phyloP scores from a whole-genome alignment of 1,284 basidiomycete species.

The Cutaneotrichosporon sp. region DNA sequence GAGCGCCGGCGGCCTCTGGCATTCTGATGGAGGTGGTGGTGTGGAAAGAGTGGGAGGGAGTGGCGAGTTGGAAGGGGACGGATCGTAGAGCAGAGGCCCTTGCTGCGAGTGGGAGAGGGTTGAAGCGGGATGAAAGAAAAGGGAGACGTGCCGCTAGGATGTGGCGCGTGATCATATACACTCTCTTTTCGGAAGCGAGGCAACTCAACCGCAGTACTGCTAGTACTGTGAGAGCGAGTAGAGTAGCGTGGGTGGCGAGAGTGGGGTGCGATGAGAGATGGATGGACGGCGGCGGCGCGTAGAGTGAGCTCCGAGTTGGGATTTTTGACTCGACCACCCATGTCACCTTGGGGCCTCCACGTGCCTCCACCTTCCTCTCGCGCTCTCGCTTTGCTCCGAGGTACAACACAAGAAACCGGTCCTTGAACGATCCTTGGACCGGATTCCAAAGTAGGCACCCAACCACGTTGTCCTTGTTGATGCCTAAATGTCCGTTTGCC shows the following conservation, averaged over 20 bases:
- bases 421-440: too few species aligned
- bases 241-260: constrained; percentile 1
- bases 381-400: too few species aligned
- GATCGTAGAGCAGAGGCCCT: constrained; percentile 3
- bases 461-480: too few species aligned
- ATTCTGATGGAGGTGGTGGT: constrained; percentile 13
- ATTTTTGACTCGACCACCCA: constrained; percentile 7
- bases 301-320: neutral
- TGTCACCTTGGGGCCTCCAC: too few species aligned
- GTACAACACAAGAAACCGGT: too few species aligned
- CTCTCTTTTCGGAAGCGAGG: constrained; percentile 17
- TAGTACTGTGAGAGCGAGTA: neutral
- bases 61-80: constrained; percentile 1
- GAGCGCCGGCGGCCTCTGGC: constrained; percentile 16
- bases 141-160: constrained; percentile 4
- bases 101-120: neutral
- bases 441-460: too few species aligned
- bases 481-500: too few species aligned
- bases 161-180: constrained; percentile 21
- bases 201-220: constrained; percentile 1
- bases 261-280: constrained; percentile 4
- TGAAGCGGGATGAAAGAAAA: neutral
- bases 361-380: too few species aligned
- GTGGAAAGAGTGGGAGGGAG: constrained; percentile 13
- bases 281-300: neutral